Conservation (phyloP, 257 asterid species). For the Buddleja alternifolia region DNA sequence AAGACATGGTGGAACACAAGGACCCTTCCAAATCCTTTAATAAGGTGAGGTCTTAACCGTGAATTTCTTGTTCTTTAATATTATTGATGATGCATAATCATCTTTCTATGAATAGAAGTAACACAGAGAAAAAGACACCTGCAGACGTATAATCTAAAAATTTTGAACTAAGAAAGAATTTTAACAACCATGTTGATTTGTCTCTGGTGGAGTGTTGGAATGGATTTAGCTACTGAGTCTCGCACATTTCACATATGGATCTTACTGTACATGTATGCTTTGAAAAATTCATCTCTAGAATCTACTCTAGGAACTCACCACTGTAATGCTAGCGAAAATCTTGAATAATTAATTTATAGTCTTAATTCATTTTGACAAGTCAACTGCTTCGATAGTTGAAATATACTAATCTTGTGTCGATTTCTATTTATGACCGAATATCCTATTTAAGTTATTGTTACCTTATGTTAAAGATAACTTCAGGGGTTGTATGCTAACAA, state of each 20-base stretch:
- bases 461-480: too few species aligned
- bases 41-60: constrained; percentile 51
- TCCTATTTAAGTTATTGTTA: background rate
- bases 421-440: background rate
- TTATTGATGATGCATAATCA: too few species aligned
- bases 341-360: background rate
- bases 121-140: background rate
- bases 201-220: too few species aligned
- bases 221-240: too few species aligned
- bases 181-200: background rate
- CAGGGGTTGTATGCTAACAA: too few species aligned
- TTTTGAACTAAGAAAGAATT: background rate
- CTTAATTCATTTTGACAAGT: background rate
- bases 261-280: too few species aligned
- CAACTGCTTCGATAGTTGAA: background rate
- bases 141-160: constrained; percentile 1
- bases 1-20: constrained; percentile 83
- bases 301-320: too few species aligned
- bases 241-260: too few species aligned
- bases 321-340: background rate
- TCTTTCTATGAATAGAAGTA: background rate
- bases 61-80: too few species aligned
- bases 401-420: background rate
- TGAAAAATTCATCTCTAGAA: too few species aligned
- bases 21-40: constrained; percentile 66